Evolutionary conservation across 2,329 filamentous ascomycete species (phyloP).

Genomic region (Diaporthe sp.): DNA sequence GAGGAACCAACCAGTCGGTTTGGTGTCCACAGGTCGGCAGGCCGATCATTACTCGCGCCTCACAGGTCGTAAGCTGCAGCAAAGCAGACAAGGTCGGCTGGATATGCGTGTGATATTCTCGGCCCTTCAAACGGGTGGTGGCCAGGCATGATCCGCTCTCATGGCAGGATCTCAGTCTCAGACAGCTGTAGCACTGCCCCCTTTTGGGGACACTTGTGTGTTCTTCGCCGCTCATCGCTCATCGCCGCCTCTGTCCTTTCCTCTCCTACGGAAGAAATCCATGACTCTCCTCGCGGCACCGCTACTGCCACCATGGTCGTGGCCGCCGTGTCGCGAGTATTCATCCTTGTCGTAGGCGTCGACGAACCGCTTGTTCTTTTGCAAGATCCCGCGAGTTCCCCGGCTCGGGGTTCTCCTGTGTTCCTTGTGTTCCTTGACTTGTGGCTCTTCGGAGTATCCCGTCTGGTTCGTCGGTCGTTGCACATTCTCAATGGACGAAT

Average conservation of each 20-base stretch:
- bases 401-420: slow-evolving; percentile 50
- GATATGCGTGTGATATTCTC: not conserved
- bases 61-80: not conserved
- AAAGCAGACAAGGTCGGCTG: not conserved
- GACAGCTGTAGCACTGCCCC: not conserved
- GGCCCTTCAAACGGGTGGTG: not conserved
- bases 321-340: slow-evolving; percentile 54
- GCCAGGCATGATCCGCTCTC: not conserved
- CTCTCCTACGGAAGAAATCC: slow-evolving; percentile 95
- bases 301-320: slow-evolving; percentile 82
- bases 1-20: not conserved
- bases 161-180: not conserved
- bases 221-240: slow-evolving; percentile 63
- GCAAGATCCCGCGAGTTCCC: slow-evolving; percentile 67
- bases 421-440: slow-evolving; percentile 54
- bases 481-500: slow-evolving; percentile 62
- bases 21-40: not conserved
- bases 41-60: not conserved
- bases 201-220: not conserved
- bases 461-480: slow-evolving; percentile 55
- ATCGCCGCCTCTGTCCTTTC: slow-evolving; percentile 75
- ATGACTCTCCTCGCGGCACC: slow-evolving; percentile 93
- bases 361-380: slow-evolving; percentile 89
- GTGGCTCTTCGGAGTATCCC: slow-evolving; percentile 53
- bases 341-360: slow-evolving; percentile 88